These are phyloP conservation scores for Penicillium coprophilum DNA, from an alignment of 495 filamentous ascomycete species.

Conservation along the genomic window DNA sequence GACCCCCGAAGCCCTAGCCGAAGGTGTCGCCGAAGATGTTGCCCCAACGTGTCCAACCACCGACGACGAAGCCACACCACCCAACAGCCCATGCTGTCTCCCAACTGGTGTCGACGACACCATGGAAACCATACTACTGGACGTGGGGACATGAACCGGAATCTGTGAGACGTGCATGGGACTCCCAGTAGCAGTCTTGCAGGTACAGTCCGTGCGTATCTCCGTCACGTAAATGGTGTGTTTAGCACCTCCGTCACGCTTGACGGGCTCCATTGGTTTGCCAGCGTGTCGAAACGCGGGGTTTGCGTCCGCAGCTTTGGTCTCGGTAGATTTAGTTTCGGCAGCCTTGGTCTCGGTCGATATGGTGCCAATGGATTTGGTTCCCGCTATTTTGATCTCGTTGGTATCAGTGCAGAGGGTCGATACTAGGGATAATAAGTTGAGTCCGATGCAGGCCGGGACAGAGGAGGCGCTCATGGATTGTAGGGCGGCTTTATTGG, in stretches of 20 bases:
- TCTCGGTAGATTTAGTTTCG: neutral
- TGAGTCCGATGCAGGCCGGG: conserved; percentile 19
- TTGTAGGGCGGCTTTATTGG: conserved; percentile 19
- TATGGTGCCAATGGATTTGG: conserved; percentile 7
- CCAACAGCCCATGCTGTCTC: conserved; percentile 9
- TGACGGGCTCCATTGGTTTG: conserved; percentile 24
- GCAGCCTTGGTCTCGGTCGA: conserved; percentile 5
- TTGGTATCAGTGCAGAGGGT: conserved; percentile 15
- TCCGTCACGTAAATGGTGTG: conserved; percentile 21
- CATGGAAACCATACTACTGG: conserved; percentile 18
- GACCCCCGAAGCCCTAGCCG: conserved; percentile 22
- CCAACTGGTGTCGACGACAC: conserved; percentile 9
- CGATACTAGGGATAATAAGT: conserved; percentile 7
- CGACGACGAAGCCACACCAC: conserved; percentile 21
- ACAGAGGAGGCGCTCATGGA: conserved; percentile 6
- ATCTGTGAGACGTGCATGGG: conserved; percentile 26
- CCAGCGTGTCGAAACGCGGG: conserved; percentile 18
- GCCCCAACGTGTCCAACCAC: neutral
- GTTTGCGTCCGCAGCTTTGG: conserved; percentile 2
- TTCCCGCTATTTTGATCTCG: neutral
- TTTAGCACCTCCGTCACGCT: too few species aligned
- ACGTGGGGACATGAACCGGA: conserved; percentile 23
- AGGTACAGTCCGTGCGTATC: conserved; percentile 27
- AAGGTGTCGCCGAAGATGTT: conserved; percentile 21
- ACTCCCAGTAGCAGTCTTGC: conserved; percentile 12